Base-by-base conservation (phyloP, 495 filamentous ascomycete species). In the Thermochaetoides thermophila region DNA sequence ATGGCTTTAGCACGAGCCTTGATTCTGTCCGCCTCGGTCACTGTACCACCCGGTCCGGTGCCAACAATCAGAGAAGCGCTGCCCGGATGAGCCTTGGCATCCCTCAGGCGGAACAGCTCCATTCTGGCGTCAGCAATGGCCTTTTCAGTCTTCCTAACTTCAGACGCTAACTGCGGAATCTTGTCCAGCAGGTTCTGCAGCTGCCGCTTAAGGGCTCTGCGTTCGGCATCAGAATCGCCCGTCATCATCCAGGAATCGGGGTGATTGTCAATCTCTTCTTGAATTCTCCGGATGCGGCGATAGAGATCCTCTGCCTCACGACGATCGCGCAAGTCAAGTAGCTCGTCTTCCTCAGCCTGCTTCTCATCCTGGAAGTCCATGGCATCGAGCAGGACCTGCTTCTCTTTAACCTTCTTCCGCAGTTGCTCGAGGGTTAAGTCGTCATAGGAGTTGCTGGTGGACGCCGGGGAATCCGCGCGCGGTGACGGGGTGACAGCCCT, bases 331-430 rank as follows among this genome's bases (percentile, higher is more conserved):
- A 89, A 76, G 48, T 96, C 91, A 17, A 95, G 68, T 13, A 76
- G 76, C 39, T 95, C 89, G 41, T 96, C 89, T 52, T 95, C 81
- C 45, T 96, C 91, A 2, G 71, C 74, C 29, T 72, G 68, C 50
- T 81, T 82, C 56, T 95, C 86, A 43, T 96, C 91, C 45, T 84
- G 80, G 55, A 94, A 95, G 49, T 99, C 91, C 53, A 93, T 85
- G 2, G 91, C 89, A 52, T 96, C 87, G n/a, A 99, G 67, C 45
- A 99, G 65, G 11, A 99, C 73, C 54, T 93, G 84, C 51, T 89
- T 85, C 61, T 99, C 91, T 28, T 76, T 81, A 39, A 99, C 84
- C 55, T 83, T 84, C 66, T 96, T 99, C 18, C 68, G 74, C 32
- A 99, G 53, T 41, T 96, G 87, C 12, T 95, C 85, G 10, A 92